Conservation (phyloP, 192 early-diverging fungal species). For the Chytriomyces sp. region DNA sequence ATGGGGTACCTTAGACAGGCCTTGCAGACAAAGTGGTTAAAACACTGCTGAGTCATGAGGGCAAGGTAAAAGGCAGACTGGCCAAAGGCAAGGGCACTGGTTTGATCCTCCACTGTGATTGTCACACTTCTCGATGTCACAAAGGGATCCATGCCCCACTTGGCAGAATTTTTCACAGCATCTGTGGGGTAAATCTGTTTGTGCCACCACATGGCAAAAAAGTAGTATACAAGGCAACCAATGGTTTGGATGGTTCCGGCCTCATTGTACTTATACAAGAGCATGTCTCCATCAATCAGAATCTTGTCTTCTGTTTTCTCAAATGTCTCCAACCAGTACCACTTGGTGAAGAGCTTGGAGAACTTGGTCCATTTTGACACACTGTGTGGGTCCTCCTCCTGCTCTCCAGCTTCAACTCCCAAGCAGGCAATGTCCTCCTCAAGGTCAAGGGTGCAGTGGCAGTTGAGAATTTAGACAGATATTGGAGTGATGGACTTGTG, state of each 20-base stretch:
- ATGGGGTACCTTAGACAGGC: slow-evolving; percentile 75
- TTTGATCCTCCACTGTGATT: slow-evolving; percentile 61
- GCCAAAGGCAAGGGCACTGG: slow-evolving; percentile 75
- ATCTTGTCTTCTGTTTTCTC: slow-evolving; percentile 65
- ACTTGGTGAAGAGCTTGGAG: slow-evolving; percentile 27
- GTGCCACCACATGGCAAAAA: slow-evolving; percentile 74
- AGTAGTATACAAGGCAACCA: slow-evolving; percentile 72
- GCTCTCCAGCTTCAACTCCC: slow-evolving; percentile 23
- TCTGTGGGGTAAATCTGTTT: slow-evolving; percentile 60
- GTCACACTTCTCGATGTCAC: slow-evolving; percentile 22
- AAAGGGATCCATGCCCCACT: slow-evolving; percentile 32
- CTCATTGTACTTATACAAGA: slow-evolving; percentile 88
- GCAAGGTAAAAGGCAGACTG: slow-evolving; percentile 77
- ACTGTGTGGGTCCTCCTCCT: slow-evolving; percentile 22
- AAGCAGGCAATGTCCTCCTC: neutral
- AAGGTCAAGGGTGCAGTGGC: slow-evolving; percentile 21
- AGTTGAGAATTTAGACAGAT: slow-evolving; percentile 24
- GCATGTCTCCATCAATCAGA: slow-evolving; percentile 85
- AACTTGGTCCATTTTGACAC: slow-evolving; percentile 32
- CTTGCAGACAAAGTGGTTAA: slow-evolving; percentile 95
- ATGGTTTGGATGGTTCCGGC: slow-evolving; percentile 76
- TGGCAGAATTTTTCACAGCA: slow-evolving; percentile 44
- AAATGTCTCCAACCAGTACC: slow-evolving; percentile 48
- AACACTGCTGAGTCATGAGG: slow-evolving; percentile 85
- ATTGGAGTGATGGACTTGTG: slow-evolving; percentile 78